Evolutionary conservation across 768 basidiomycete species (phyloP).

Genomic region (Scleroderma bovista): DNA sequence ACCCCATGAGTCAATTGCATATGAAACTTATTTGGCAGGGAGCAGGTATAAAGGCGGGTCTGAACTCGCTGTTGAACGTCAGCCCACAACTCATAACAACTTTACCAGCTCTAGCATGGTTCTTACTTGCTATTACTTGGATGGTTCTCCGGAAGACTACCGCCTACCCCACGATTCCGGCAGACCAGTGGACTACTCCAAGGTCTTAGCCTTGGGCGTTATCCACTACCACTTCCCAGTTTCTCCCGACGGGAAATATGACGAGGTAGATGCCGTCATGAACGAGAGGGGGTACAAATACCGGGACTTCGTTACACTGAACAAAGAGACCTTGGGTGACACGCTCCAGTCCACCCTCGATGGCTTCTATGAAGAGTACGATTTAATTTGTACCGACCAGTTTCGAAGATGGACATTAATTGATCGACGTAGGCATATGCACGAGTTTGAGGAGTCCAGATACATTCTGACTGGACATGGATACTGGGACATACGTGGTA

Average conservation of each 20-base stretch:
- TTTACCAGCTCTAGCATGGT: too few relatives aligned
- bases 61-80: too few relatives aligned
- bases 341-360: slow-evolving; percentile 79
- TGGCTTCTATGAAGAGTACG: slow-evolving; percentile 78
- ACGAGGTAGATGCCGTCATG: slow-evolving; percentile 57
- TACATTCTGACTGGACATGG: slow-evolving; percentile 85
- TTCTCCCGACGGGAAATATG: slow-evolving; percentile 39
- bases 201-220: slow-evolving; percentile 53
- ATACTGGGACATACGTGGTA: slow-evolving; percentile 90
- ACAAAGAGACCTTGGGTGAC: slow-evolving; percentile 75
- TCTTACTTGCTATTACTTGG: too few relatives aligned
- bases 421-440: slow-evolving; percentile 61
- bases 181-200: slow-evolving; percentile 45
- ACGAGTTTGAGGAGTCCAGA: slow-evolving; percentile 94
- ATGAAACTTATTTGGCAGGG: too few relatives aligned
- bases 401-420: neutral
- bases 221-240: slow-evolving; percentile 64
- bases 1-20: too few relatives aligned
- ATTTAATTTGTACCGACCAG: neutral
- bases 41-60: too few relatives aligned
- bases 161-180: slow-evolving; percentile 72
- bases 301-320: slow-evolving; percentile 73
- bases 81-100: too few relatives aligned
- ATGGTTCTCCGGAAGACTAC: slow-evolving; percentile 76
- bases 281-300: slow-evolving; percentile 75